These are phyloP conservation scores for Scedosporium dehoogii DNA, from an alignment of 2,329 filamentous ascomycete species.

Conservation along the genomic window DNA sequence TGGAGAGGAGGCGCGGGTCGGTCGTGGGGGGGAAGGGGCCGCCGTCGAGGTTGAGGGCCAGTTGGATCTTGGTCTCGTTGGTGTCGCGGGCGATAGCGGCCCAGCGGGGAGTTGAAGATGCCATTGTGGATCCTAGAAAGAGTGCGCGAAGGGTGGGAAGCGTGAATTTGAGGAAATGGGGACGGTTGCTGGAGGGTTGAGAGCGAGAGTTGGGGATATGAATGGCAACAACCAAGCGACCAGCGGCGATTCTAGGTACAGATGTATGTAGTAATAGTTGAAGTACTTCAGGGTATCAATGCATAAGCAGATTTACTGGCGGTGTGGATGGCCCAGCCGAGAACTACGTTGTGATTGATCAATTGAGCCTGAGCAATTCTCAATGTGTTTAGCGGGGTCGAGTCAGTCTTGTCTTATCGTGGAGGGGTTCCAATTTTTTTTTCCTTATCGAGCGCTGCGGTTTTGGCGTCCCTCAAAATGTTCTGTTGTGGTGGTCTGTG, in stretches of 20 bases:
- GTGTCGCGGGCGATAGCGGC: conserved; percentile 78
- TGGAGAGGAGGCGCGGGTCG: conserved; percentile 42
- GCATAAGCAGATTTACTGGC: conserved; percentile 1
- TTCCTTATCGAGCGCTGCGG: not conserved
- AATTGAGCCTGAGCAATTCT: not conserved
- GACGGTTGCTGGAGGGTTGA: not conserved
- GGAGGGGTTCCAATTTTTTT: not conserved
- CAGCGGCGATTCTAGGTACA: not conserved
- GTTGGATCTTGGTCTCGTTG: conserved; percentile 95
- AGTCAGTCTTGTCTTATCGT: not conserved
- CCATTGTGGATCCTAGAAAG: not conserved
- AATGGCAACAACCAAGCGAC: not conserved
- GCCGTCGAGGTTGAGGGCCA: conserved; percentile 88
- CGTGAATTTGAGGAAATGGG: not conserved
- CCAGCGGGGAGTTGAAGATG: conserved; percentile 41
- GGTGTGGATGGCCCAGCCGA: conserved; percentile 1
- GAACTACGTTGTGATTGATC: not conserved
- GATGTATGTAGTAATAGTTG: not conserved
- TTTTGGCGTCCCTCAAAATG: not conserved
- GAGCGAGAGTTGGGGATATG: not conserved
- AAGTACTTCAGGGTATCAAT: not conserved
- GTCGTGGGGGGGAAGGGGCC: conserved; percentile 62
- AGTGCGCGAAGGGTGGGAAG: not conserved
- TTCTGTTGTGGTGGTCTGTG: no score
- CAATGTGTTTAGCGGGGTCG: not conserved